Conservation (phyloP, 495 filamentous ascomycete species). For the Aspergillus panamensis region DNA sequence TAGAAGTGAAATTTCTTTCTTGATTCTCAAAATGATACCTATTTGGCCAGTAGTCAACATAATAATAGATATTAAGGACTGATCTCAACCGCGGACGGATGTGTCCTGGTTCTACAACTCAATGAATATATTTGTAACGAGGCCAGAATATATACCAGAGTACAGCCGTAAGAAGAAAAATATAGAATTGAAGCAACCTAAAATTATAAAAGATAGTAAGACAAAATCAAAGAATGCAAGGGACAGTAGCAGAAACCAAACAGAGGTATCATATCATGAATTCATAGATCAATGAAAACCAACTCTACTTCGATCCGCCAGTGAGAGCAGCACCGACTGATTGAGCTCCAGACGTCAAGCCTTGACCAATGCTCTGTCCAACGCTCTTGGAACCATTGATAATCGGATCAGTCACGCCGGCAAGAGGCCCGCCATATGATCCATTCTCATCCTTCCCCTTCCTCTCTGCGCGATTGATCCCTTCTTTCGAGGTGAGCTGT, state of each 20-base stretch:
- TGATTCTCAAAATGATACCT: no score
- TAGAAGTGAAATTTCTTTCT: no score
- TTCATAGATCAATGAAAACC: neutral
- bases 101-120: no score
- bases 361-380: slow-evolving; percentile 10
- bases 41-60: no score
- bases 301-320: slow-evolving; percentile 7
- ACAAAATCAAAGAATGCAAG: neutral
- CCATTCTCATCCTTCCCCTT: slow-evolving; percentile 59
- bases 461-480: slow-evolving; percentile 60
- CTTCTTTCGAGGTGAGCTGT: slow-evolving; percentile 57
- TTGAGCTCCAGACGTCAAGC: slow-evolving; percentile 5
- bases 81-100: no score
- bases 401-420: slow-evolving; percentile 16
- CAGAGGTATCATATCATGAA: neutral
- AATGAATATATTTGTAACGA: no score
- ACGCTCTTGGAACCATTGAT: slow-evolving; percentile 12
- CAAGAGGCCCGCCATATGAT: slow-evolving; percentile 34
- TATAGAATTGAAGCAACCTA: neutral
- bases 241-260: neutral
- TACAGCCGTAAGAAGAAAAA: neutral
- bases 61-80: no score
- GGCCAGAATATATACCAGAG: no score
- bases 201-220: neutral
- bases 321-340: slow-evolving; percentile 6